Evolutionary conservation across 179 eudicot species (phyloP), one percentile per base, ranked within the genome.

Genomic region (Beta macrorhiza): DNA sequence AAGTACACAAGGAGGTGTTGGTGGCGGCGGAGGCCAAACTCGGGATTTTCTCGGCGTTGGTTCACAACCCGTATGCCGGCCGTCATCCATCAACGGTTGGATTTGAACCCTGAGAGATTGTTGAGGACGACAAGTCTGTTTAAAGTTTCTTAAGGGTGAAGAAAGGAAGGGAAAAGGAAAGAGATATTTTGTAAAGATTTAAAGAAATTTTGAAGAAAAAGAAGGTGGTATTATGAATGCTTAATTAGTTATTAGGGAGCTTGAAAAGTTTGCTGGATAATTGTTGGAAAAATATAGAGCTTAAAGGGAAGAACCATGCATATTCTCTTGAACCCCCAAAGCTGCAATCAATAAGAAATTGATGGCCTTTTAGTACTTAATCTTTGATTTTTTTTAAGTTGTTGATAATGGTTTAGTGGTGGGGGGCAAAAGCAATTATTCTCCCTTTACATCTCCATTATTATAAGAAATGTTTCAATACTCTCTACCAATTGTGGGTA

Each of bases 31-130:
- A 79, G 95, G 93, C 74, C 86, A 92, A 80, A 92, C 97, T 45
- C 82, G 96, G 84, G 97, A 93, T 87, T 93, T 93, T 84, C 85
- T 93, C 47, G 97, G 97, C 12, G 96, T 93, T 29, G 89, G 93
- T 29, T 79, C 85, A 51, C 92, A 86, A 67, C 58, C 91, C 63
- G 82, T 85, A 15, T 90, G 91, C 84, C 88, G 82, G 56, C 90
- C 93, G 15, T 72, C 97, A 5, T 86, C 93, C 15, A 82, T 89
- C 77, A 87, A 91, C 19, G 92, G 90, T 42, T 90, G 94, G 94
- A 88, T 91, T 82, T 92, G 87, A 93, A 70, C 42, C 51, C 61
- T 65, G 42, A 37, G 37, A 53, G 13, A 17, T 2, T 7, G 62
- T 20, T 32, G 32, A 47, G 5, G 8, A 63, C 3, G 25, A 52